phyloP scores from a whole-genome alignment of 495 filamentous ascomycete genomes.

The Aspergillus affinis region DNA sequence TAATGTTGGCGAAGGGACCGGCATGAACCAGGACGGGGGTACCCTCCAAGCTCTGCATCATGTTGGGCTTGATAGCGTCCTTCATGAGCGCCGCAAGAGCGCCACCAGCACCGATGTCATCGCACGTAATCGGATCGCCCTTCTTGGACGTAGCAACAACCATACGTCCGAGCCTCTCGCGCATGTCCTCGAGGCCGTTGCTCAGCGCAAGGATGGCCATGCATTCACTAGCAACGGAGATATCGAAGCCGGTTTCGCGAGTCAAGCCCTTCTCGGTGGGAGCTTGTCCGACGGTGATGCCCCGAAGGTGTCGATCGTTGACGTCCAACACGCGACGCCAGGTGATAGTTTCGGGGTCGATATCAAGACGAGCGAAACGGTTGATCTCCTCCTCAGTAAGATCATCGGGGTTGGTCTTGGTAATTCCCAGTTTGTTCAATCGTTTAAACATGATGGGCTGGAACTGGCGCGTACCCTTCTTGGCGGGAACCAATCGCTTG shows the following conservation, averaged over 20 bases:
- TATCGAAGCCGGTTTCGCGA: constrained; percentile 90
- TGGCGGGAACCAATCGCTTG: constrained; percentile 81
- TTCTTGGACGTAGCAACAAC: constrained; percentile 84
- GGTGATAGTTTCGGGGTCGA: constrained; percentile 94
- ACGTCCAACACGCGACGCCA: constrained; percentile 96
- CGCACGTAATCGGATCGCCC: constrained; percentile 92
- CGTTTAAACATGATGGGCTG: constrained; percentile 86
- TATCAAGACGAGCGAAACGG: constrained; percentile 88
- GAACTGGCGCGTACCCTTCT: constrained; percentile 87
- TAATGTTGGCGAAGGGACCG: constrained; percentile 97
- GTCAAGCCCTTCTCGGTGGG: constrained; percentile 84
- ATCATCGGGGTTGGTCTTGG: constrained; percentile 88
- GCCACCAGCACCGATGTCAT: constrained; percentile 90
- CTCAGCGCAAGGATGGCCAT: constrained; percentile 97
- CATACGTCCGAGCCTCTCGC: constrained; percentile 92
- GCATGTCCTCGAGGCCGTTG: constrained; percentile 83
- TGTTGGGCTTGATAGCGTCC: constrained; percentile 96
- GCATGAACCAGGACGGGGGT: constrained; percentile 97
- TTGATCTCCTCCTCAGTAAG: constrained; percentile 85
- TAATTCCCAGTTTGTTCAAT: constrained; percentile 90
- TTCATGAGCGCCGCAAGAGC: constrained; percentile 93
- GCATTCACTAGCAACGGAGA: constrained; percentile 94
- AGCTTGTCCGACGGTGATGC: constrained; percentile 82
- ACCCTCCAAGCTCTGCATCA: constrained; percentile 97
- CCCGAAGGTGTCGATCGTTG: constrained; percentile 90